A percentile compares a stretch with the other conserved stretches of the same genome.
These are phyloP conservation scores for Mucor saturninus DNA, from an alignment of 371 early-diverging fungal species.

Conservation along the genomic window DNA sequence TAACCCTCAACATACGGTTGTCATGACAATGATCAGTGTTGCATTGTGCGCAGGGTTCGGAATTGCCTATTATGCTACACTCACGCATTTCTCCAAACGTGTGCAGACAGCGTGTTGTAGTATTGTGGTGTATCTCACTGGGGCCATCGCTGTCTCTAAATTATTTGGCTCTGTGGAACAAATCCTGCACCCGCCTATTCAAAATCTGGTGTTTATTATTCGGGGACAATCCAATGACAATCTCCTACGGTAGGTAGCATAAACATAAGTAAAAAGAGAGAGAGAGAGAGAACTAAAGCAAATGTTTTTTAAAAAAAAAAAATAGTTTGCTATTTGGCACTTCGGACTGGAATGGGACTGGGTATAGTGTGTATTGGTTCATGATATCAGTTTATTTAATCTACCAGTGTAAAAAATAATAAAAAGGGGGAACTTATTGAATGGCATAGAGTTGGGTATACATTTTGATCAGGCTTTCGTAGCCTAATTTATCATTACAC, in stretches of 20 bases:
- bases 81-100: background rate
- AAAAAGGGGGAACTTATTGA: constrained; percentile 1
- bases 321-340: background rate
- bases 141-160: constrained; percentile 9
- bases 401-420: constrained; percentile 10
- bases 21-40: background rate
- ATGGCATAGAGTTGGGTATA: constrained; percentile 81
- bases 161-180: constrained; percentile 10
- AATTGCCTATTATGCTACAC: background rate
- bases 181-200: background rate
- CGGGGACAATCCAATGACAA: background rate
- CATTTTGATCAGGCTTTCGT: constrained; percentile 85
- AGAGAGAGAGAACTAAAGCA: background rate
- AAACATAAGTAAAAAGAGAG: background rate
- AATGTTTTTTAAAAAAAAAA: background rate
- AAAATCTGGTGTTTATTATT: constrained; percentile 1
- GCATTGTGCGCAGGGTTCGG: background rate
- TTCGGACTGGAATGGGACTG: constrained; percentile 11
- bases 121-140: constrained; percentile 8
- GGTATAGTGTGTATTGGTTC: constrained; percentile 28
- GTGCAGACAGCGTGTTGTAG: constrained; percentile 3
- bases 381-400: constrained; percentile 12
- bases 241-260: background rate
- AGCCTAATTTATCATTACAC: constrained; percentile 84
- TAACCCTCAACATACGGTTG: background rate